A percentile compares a stretch with the other conserved stretches of the same genome.
Evolutionary conservation across 148 eudicot genomes (phyloP).

Genomic region (Diospyros lotus): DNA sequence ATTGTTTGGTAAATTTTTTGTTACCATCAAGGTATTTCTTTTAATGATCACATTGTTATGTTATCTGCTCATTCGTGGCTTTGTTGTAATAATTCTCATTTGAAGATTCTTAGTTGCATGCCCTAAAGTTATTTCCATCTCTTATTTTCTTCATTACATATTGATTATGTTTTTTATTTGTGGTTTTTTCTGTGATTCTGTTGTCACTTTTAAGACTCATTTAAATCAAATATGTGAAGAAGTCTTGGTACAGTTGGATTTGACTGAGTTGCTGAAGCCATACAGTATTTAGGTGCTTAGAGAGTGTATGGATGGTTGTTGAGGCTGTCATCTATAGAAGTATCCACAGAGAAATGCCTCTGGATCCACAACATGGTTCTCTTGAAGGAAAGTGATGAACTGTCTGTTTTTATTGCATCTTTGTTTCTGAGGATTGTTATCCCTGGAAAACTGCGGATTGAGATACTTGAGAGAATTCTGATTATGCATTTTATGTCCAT

Average conservation of each 20-base stretch:
- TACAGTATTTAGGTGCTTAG: too few species aligned
- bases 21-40: neutral
- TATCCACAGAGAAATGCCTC: slow-evolving; percentile 5
- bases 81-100: neutral
- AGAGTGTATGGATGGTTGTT: slow-evolving; percentile 5
- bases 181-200: slow-evolving; percentile 12
- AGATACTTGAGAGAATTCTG: neutral
- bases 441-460: neutral
- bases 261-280: too few species aligned
- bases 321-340: slow-evolving; percentile 6
- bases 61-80: neutral
- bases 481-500: neutral
- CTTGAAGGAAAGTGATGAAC: slow-evolving; percentile 6
- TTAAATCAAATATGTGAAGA: slow-evolving; percentile 17
- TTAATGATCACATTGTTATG: neutral
- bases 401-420: neutral
- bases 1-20: neutral
- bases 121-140: neutral
- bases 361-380: slow-evolving; percentile 4
- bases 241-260: neutral
- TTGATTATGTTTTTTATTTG: slow-evolving; percentile 16
- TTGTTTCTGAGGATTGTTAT: slow-evolving; percentile 5
- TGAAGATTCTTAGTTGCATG: neutral
- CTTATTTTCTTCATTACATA: slow-evolving; percentile 12
- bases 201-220: slow-evolving; percentile 13